Percentiles rank a stretch among this genome's conserved stretches.
phyloP scores from a whole-genome alignment of 2,329 filamentous ascomycete species.

The Aureobasidium sp. region DNA sequence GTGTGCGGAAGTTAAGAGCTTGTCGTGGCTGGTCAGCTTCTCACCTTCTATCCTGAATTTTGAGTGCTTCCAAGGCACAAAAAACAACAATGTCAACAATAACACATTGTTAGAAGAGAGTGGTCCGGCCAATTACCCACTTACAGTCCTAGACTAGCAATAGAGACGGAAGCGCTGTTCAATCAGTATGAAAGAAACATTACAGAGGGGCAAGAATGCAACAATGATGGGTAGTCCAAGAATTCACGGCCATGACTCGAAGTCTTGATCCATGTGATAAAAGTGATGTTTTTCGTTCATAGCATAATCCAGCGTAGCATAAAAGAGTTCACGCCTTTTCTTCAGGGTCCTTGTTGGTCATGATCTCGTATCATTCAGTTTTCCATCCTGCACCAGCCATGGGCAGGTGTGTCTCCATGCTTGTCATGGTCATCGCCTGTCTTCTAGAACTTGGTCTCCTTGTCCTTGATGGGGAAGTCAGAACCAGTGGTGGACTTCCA shows the following conservation, averaged over 20 bases:
- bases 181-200: not conserved
- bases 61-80: too few species aligned
- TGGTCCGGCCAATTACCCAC: too few species aligned
- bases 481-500: slow-evolving; percentile 64
- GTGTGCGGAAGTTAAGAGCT: too few species aligned
- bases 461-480: slow-evolving; percentile 65
- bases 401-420: not conserved
- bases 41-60: too few species aligned
- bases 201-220: not conserved
- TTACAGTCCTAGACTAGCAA: too few species aligned
- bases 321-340: not conserved
- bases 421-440: not conserved
- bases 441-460: slow-evolving; percentile 39
- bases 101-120: too few species aligned
- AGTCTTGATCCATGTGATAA: not conserved
- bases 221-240: not conserved
- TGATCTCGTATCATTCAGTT: not conserved
- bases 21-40: too few species aligned
- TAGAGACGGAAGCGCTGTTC: too few species aligned
- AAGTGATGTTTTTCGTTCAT: not conserved
- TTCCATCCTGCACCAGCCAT: not conserved
- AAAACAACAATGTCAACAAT: too few species aligned
- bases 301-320: not conserved
- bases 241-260: too few species aligned
- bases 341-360: not conserved